A percentile compares a stretch with the other conserved stretches of the same genome.
Evolutionary conservation across 495 filamentous ascomycete genomes (phyloP).

Genomic region (Tetracladium marchalianum): DNA sequence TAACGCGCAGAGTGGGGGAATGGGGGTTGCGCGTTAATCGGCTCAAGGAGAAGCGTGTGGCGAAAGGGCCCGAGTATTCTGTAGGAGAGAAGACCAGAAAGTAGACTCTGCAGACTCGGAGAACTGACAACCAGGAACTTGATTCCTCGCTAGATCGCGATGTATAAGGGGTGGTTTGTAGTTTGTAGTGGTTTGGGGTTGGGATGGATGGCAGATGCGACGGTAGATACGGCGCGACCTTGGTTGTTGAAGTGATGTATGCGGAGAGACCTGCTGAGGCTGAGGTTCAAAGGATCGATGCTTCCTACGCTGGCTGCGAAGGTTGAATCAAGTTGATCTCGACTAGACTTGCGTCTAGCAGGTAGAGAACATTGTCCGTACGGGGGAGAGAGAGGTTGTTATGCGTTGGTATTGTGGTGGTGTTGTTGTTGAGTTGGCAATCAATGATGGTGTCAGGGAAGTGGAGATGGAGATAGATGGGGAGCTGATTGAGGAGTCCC

Average conservation of each 20-base stretch:
- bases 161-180: not conserved
- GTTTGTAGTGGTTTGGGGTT: no score
- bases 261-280: constrained; percentile 16
- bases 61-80: constrained; percentile 17
- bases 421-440: not conserved
- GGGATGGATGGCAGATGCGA: not conserved
- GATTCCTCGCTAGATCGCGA: constrained; percentile 8
- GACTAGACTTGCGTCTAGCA: constrained; percentile 22
- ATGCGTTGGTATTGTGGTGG: not conserved
- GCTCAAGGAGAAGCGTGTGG: constrained; percentile 19
- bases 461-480: constrained; percentile 1
- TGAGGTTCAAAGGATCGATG: constrained; percentile 14
- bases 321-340: constrained; percentile 17
- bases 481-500: not conserved
- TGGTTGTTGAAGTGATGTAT: constrained; percentile 1
- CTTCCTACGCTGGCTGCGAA: constrained; percentile 21
- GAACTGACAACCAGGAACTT: constrained; percentile 21
- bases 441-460: not conserved
- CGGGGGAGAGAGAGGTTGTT: not conserved
- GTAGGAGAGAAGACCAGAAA: constrained; percentile 14
- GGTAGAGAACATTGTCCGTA: constrained; percentile 11
- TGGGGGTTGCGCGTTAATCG: constrained; percentile 21
- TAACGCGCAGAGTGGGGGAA: constrained; percentile 11
- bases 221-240: constrained; percentile 9
- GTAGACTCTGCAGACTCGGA: constrained; percentile 21